Conservation (phyloP, 306 rosid genomes). For the Argentina anserina region DNA sequence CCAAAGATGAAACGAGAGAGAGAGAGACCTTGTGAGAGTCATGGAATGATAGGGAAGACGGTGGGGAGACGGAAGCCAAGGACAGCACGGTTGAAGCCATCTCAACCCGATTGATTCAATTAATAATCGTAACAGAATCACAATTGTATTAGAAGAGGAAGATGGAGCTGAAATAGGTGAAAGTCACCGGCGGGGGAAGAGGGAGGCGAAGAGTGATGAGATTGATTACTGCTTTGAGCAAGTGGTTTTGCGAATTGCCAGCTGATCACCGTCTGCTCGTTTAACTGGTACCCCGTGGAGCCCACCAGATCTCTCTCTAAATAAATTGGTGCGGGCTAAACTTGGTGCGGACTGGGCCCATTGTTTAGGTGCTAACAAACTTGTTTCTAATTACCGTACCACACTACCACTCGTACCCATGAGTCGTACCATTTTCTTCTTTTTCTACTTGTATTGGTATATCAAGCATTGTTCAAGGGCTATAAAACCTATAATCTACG, state of each 20-base stretch:
- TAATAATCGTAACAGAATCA: no score
- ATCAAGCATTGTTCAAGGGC: no score
- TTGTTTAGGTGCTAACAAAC: neutral
- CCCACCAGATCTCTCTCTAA: neutral
- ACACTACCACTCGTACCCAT: neutral
- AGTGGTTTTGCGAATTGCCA: neutral
- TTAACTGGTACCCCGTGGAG: neutral
- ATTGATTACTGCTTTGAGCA: neutral
- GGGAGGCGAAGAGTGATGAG: neutral
- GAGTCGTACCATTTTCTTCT: neutral
- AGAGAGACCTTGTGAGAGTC: constrained; percentile 46
- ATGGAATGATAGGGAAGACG: constrained; percentile 42
- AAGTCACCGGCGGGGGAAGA: constrained; percentile 6
- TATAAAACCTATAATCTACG: no score
- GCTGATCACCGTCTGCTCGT: neutral
- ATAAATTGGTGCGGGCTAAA: neutral
- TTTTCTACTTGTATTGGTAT: no score
- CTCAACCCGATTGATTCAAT: no score
- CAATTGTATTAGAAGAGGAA: no score
- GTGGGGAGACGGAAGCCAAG: constrained; percentile 39
- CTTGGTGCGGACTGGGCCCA: neutral
- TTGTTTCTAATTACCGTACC: neutral
- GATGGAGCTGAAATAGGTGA: no score
- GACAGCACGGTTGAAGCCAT: constrained; percentile 67
- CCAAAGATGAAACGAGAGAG: neutral